Conservation (phyloP, 768 basidiomycete genomes). For the Tremella mesenterica region DNA sequence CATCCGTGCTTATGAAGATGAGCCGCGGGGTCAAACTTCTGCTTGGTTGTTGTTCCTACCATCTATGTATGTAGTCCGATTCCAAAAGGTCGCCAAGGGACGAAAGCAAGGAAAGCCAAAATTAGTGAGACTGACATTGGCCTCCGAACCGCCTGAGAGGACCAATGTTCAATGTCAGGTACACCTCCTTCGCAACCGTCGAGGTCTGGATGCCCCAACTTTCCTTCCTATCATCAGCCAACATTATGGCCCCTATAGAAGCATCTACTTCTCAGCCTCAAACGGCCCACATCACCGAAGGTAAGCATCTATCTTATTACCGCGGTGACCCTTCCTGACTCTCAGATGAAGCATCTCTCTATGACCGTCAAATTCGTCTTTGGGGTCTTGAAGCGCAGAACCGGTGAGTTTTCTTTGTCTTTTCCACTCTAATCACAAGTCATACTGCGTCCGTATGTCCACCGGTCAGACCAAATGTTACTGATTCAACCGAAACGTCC, state of each 20-base stretch:
- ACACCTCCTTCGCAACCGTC: not conserved
- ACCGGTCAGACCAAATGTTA: too few relatives aligned
- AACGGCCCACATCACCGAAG: conserved; percentile 8
- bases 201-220: not conserved
- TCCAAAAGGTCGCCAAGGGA: too few relatives aligned
- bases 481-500: too few relatives aligned
- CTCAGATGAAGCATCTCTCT: conserved; percentile 62
- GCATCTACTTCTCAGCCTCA: not conserved
- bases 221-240: not conserved
- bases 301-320: not conserved
- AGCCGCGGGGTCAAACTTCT: conserved; percentile 39
- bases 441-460: too few relatives aligned
- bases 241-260: too few relatives aligned
- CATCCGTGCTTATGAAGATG: conserved; percentile 74
- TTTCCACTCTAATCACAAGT: too few relatives aligned
- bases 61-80: not conserved
- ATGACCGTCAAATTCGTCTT: conserved; percentile 91
- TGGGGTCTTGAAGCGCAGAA: conserved; percentile 99
- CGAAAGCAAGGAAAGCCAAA: not conserved
- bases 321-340: conserved; percentile 1
- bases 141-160: not conserved
- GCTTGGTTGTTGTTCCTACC: conserved; percentile 4
- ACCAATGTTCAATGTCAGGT: not conserved
- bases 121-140: not conserved
- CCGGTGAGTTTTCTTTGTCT: conserved; percentile 59